These are phyloP conservation scores for Ceratobasidium sp. DNA, from an alignment of 1,284 basidiomycete genomes.

Conservation along the genomic window DNA sequence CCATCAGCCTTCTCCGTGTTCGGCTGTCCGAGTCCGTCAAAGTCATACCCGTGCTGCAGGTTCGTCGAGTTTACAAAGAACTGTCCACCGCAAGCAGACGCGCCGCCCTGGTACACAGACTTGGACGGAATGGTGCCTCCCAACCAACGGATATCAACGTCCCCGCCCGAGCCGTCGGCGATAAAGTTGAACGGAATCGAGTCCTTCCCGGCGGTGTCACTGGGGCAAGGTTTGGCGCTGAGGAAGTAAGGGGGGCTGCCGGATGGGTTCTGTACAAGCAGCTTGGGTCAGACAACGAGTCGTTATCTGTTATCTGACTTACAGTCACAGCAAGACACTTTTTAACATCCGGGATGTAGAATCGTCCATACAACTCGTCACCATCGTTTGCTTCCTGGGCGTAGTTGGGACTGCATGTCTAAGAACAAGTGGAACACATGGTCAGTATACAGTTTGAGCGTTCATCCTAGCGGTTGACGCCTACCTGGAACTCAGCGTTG, in stretches of 20 bases:
- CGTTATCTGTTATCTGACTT: neutral
- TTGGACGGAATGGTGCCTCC: conserved; percentile 1
- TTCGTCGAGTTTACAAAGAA: conserved; percentile 18
- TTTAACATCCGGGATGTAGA: neutral
- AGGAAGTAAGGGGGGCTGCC: conserved; percentile 6
- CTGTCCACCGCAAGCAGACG: neutral
- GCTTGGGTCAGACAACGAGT: neutral
- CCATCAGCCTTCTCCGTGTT: neutral
- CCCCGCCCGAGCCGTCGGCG: neutral
- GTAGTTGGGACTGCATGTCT: conserved; percentile 16
- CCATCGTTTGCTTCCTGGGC: conserved; percentile 1
- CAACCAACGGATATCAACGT: conserved; percentile 18
- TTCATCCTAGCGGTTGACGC: neutral
- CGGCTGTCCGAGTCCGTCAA: neutral
- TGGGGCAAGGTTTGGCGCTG: neutral
- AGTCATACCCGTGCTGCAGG: conserved; percentile 1
- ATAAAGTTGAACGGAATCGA: conserved; percentile 25
- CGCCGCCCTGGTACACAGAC: neutral
- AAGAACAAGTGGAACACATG: neutral
- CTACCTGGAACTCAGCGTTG: neutral
- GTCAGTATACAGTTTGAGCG: neutral
- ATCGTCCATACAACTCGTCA: neutral
- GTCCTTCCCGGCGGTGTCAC: neutral
- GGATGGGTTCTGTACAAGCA: conserved; percentile 2
- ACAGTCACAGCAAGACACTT: conserved; percentile 15